Conservation (phyloP, 768 basidiomycete genomes). For the Hygrocybe punicea region DNA sequence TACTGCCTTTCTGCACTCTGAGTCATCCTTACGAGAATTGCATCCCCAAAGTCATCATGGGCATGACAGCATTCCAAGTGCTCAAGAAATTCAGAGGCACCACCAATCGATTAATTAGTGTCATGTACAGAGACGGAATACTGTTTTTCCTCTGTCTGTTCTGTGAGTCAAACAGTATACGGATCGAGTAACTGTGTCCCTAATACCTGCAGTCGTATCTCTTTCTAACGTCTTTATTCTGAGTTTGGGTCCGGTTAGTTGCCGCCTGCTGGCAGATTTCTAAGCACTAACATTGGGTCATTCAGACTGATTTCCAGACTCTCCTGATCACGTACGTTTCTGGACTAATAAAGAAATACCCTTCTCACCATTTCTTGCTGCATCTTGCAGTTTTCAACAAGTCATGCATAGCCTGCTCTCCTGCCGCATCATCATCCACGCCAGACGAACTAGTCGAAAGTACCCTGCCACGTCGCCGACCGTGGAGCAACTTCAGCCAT, state of each 20-base stretch:
- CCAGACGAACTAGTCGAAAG: background rate
- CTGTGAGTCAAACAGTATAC: conserved; percentile 1
- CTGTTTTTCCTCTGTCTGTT: conserved; percentile 9
- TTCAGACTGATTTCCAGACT: conserved; percentile 1
- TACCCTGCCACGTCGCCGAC: no score
- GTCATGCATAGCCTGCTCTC: conserved; percentile 12
- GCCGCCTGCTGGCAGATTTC: background rate
- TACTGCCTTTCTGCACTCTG: background rate
- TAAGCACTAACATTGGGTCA: background rate
- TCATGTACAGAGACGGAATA: conserved; percentile 10
- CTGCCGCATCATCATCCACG: conserved; percentile 8
- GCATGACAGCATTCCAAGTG: conserved; percentile 4
- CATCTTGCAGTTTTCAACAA: conserved; percentile 7
- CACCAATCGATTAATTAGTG: background rate
- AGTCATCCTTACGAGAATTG: background rate
- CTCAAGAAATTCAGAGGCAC: conserved; percentile 3
- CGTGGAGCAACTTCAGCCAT: no score
- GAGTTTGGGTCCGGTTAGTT: conserved; percentile 6
- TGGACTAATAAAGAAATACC: no score
- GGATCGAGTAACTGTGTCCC: no score
- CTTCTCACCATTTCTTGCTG: no score
- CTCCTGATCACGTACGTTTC: conserved; percentile 5
- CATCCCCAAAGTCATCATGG: conserved; percentile 1
- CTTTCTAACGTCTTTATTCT: conserved; percentile 3
- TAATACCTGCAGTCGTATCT: conserved; percentile 6